Percentiles rank a stretch among this genome's conserved stretches.
phyloP scores from a whole-genome alignment of 805 yeast species.

The Lipomyces sp. region DNA sequence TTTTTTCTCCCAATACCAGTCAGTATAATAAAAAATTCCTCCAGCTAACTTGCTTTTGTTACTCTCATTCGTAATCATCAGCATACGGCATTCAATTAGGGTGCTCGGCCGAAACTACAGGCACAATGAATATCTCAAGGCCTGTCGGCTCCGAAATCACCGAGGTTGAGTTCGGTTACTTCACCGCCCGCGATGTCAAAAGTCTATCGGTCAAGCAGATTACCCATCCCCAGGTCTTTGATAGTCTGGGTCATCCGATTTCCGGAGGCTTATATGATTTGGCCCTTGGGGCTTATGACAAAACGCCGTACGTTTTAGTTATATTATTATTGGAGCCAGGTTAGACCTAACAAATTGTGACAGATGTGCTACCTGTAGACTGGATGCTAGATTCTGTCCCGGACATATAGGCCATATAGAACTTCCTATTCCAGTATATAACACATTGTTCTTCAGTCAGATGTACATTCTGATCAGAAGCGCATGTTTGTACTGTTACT shows the following conservation, averaged over 20 bases:
- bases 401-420: conserved; percentile 99
- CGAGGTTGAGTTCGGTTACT: conserved; percentile 89
- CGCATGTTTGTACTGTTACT: conserved; percentile 88
- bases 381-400: conserved; percentile 92
- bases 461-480: conserved; percentile 82
- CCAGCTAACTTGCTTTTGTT: neutral
- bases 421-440: conserved; percentile 92
- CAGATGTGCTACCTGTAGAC: conserved; percentile 89
- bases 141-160: conserved; percentile 95
- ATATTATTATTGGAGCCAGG: neutral
- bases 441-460: conserved; percentile 92
- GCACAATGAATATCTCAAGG: conserved; percentile 86
- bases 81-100: neutral
- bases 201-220: conserved; percentile 91
- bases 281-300: conserved; percentile 85
- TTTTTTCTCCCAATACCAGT: neutral
- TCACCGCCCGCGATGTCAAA: conserved; percentile 80
- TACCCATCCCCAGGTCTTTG: conserved; percentile 94
- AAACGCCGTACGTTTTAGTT: conserved; percentile 28
- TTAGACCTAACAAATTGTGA: conserved; percentile 10
- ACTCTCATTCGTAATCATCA: neutral
- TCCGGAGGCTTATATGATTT: conserved; percentile 92
- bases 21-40: neutral
- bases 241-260: conserved; percentile 93
- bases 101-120: neutral